Base-by-base conservation (phyloP, 768 basidiomycete species). In the Steccherinum ochraceum region DNA sequence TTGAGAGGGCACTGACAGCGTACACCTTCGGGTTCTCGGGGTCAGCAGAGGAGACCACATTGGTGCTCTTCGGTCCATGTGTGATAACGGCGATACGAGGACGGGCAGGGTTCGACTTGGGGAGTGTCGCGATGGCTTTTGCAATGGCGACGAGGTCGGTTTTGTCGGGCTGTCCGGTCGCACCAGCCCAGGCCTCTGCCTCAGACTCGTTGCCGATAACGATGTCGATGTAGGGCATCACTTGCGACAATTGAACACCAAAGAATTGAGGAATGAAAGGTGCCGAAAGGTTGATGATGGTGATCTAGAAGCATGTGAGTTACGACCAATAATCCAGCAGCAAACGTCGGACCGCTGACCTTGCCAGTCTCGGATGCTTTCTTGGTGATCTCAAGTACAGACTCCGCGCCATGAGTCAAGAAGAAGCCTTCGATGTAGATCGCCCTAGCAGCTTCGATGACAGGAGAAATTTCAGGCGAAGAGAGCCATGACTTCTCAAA, bases 181-280 rank as follows among this genome's bases (percentile, higher is more conserved):
- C 81, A 46, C 67, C 71, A 23, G 89, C 93, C 76, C 86, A 98
- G 13, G 87, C 78, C 52, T 82, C 89, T 10, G 95, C 96, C 68
- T 99, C 96, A 35, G 84, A 73, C 73, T 99, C 95, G 71, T 97
- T 98, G n/a, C 90, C 90, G 68, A 99, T 91, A 67, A 98, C 58
- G 68, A 95, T 74, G 68, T 99, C 96, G 54, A 79, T 80, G 73
- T 87, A 85, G 21, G 86, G 85, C 41, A 99, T 68, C 60, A 98
- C 70, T 64, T 87, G 73, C 56, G 91, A 77, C 16, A 99, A 74
- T 64, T 94, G 88, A 2, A 73, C 69, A 52, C 77, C 78, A 76
- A 97, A 97, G 79, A 96, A 95, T 69, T 93, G 86, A 49, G 89
- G 74, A 69, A 99, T 94, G 78, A 98, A 99, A 16, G 96, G 96